Percentiles rank a stretch among this genome's conserved stretches.
phyloP scores from a whole-genome alignment of 371 early-diverging fungal genomes.

The Mortierella sp. region DNA sequence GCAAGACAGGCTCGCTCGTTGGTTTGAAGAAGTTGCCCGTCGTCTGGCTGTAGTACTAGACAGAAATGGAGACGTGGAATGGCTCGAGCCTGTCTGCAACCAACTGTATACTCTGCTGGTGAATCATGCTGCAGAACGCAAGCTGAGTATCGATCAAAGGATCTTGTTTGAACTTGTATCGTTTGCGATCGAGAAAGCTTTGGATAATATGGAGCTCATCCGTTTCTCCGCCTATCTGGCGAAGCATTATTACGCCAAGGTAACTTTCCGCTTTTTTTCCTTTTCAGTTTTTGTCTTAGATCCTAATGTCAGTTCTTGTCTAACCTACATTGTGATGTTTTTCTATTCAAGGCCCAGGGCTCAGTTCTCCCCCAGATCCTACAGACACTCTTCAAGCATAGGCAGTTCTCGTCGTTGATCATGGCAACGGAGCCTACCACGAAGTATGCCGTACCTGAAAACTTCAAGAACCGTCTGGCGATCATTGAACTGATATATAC shows the following conservation, averaged over 20 bases:
- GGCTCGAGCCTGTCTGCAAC: slow-evolving; percentile 51
- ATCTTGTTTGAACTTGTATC: slow-evolving; percentile 49
- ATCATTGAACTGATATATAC: slow-evolving; percentile 60
- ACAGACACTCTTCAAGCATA: slow-evolving; percentile 52
- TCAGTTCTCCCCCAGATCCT: slow-evolving; percentile 48
- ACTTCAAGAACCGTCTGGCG: slow-evolving; percentile 55
- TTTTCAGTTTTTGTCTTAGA: too few species aligned
- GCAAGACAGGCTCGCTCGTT: slow-evolving; percentile 36
- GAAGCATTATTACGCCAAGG: slow-evolving; percentile 41
- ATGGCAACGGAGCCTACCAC: slow-evolving; percentile 49
- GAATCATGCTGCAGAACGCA: slow-evolving; percentile 38
- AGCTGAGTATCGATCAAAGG: slow-evolving; percentile 50
- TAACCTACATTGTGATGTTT: background rate
- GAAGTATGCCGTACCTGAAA: slow-evolving; percentile 37
- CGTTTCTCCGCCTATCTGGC: slow-evolving; percentile 42
- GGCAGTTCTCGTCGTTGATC: slow-evolving; percentile 32
- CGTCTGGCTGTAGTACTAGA: slow-evolving; percentile 31
- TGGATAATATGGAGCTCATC: slow-evolving; percentile 46
- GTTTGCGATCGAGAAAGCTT: slow-evolving; percentile 49
- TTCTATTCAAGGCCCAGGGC: slow-evolving; percentile 30
- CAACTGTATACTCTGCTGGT: slow-evolving; percentile 29
- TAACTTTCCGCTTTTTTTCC: too few species aligned
- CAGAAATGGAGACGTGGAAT: slow-evolving; percentile 39
- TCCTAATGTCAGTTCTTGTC: background rate
- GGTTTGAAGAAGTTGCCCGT: slow-evolving; percentile 43